These are phyloP conservation scores for Sugiyamaella marilandica DNA, from an alignment of 805 yeast species.

Conservation along the genomic window DNA sequence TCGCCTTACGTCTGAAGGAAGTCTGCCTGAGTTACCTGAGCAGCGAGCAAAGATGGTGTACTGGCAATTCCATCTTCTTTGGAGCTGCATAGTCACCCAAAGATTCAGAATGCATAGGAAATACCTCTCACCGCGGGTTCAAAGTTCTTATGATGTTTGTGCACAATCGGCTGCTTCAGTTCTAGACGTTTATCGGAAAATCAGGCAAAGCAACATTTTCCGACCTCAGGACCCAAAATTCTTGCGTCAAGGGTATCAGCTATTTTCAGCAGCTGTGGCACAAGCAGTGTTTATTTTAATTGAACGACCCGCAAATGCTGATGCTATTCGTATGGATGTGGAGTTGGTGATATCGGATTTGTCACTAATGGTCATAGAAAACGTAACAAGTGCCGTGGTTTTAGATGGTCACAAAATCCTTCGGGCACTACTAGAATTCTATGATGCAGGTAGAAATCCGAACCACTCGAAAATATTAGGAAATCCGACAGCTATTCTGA, in stretches of 20 bases:
- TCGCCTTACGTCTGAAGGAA: conserved; percentile 5
- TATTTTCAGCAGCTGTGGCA: conserved; percentile 11
- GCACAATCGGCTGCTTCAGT: conserved; percentile 6
- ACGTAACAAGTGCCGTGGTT: not conserved
- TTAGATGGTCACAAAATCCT: not conserved
- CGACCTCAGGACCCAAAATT: not conserved
- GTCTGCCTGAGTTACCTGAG: conserved; percentile 3
- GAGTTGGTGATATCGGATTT: conserved; percentile 3
- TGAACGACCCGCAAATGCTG: conserved; percentile 9
- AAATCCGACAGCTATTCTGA: not conserved
- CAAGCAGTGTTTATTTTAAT: conserved; percentile 9
- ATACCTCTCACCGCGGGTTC: conserved; percentile 4
- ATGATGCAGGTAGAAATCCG: not conserved
- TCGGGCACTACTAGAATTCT: not conserved
- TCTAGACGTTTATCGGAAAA: conserved; percentile 1
- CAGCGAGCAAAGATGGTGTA: not conserved
- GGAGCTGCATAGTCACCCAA: conserved; percentile 14
- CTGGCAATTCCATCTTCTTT: conserved; percentile 4
- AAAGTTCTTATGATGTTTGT: conserved; percentile 9
- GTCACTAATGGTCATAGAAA: not conserved
- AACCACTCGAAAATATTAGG: not conserved
- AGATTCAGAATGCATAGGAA: conserved; percentile 10
- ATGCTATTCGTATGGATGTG: conserved; percentile 2
- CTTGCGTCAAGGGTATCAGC: conserved; percentile 1
- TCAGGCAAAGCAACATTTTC: not conserved